These are phyloP conservation scores for Termitomyces sp. DNA, from an alignment of 768 basidiomycete species.

Conservation along the genomic window DNA sequence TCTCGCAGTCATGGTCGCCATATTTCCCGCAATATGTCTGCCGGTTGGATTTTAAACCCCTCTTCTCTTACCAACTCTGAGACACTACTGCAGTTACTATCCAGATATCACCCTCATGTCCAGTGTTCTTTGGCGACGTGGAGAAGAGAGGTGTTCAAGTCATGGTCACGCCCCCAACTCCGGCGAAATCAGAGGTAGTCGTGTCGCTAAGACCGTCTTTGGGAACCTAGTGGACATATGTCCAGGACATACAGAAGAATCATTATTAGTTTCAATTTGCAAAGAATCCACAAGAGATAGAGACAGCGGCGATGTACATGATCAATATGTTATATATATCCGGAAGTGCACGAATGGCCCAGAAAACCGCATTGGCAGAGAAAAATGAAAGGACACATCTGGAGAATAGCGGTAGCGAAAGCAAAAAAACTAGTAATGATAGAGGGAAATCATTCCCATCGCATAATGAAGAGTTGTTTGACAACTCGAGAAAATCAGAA, in stretches of 20 bases:
- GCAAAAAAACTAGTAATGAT: neutral
- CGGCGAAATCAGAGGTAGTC: conserved; percentile 14
- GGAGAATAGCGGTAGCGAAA: neutral
- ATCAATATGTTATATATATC: conserved; percentile 7
- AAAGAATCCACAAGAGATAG: neutral
- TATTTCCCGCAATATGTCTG: neutral
- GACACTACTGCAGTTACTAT: conserved; percentile 3
- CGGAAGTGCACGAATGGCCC: neutral
- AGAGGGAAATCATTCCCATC: neutral
- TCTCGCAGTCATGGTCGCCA: neutral
- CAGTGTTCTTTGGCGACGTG: conserved; percentile 21
- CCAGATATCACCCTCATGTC: conserved; percentile 24
- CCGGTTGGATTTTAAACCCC: conserved; percentile 5
- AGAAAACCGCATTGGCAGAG: neutral
- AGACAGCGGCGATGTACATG: conserved; percentile 3
- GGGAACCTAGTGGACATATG: neutral
- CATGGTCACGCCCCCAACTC: conserved; percentile 28
- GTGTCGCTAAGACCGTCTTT: neutral
- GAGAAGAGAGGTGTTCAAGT: conserved; percentile 18
- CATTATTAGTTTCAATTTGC: too few species aligned
- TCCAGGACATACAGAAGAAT: neutral
- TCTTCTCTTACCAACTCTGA: conserved; percentile 5
- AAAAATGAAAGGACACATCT: neutral
- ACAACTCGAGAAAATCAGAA: conserved; percentile 25
- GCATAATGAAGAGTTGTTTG: neutral